Base-by-base conservation (phyloP, 495 filamentous ascomycete genomes). In the Elasticomyces elasticus region DNA sequence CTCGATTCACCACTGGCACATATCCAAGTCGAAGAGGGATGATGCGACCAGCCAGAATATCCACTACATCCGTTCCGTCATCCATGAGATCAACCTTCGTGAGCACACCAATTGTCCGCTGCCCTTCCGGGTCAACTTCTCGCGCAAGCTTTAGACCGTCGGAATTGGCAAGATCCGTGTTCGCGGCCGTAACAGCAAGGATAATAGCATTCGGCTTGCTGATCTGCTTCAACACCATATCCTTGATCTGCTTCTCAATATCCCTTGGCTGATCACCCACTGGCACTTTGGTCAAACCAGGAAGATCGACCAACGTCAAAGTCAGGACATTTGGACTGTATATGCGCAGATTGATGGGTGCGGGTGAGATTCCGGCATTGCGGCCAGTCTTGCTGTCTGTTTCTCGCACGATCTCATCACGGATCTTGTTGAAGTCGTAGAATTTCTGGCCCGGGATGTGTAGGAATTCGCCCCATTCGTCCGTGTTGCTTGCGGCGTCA, bases 1-100 rank as follows among this genome's bases (percentile, higher is more conserved):
- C 92, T 72, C 92, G 80, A 76, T 99, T 99, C 63, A 99, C 94
- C 22, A 99, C 94, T 6, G 94, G 94, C 19, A 99, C 94, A 67
- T 99, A 99, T 59, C 94, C 94, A 54, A 99, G 71, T 53, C 94
- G 84, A 60, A 99, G 68, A 17, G 94, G 94, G 67, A 99, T 97
- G 71, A 99, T 92, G 65, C 94, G 85, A 54, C 94, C 94, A 63
- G 94, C 92, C 62, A 99, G 79, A 75, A 99, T 99, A 74, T 99
- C 94, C 61, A 99, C 92, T 17, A 99, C 94, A 66, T 99, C 94
- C 31, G 94, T 99, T 33, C 94, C 94, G 26, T 96, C 90, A 71
- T 99, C 94, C 94, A 99, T 99, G 69, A 99, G 74, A 71, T 99
- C 94, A 49, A 99, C 90, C 76, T 99, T 99, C 52, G 91, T 97